Conservation (phyloP, 371 early-diverging fungal genomes). For the Rhizopus arrhizus region DNA sequence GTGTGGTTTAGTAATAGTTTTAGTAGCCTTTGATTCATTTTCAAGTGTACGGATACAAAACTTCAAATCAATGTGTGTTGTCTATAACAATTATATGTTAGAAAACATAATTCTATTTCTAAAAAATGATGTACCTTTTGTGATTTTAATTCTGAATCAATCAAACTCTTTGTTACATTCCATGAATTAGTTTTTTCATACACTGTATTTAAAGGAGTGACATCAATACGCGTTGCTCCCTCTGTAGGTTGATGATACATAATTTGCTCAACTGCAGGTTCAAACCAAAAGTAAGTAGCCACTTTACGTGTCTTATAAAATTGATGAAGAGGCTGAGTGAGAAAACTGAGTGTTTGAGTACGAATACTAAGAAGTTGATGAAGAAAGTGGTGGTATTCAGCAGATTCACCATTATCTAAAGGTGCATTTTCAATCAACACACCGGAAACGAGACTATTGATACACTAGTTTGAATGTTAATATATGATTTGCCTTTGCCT, state of each 20-base stretch:
- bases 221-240: constrained; percentile 32
- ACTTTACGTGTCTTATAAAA: constrained; percentile 72
- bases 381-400: constrained; percentile 74
- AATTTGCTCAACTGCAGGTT: constrained; percentile 55
- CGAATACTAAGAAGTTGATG: constrained; percentile 60
- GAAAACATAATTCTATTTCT: background rate
- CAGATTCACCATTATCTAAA: constrained; percentile 78
- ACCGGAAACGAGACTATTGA: constrained; percentile 72
- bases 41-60: constrained; percentile 49
- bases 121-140: constrained; percentile 33
- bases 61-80: constrained; percentile 36
- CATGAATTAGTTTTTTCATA: constrained; percentile 52
- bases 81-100: constrained; percentile 20
- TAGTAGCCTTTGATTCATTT: constrained; percentile 40
- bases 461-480: constrained; percentile 33
- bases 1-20: constrained; percentile 37
- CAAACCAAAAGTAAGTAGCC: constrained; percentile 68
- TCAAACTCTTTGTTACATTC: constrained; percentile 39
- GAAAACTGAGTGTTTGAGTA: constrained; percentile 61
- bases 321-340: constrained; percentile 66
- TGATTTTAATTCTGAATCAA: constrained; percentile 36
- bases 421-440: constrained; percentile 74
- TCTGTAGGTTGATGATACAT: constrained; percentile 46
- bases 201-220: constrained; percentile 51
- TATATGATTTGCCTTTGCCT: background rate